Evolutionary conservation across 2,329 filamentous ascomycete species (phyloP), one percentile per base, ranked within the genome.

Genomic region (Nothopassalora personata): DNA sequence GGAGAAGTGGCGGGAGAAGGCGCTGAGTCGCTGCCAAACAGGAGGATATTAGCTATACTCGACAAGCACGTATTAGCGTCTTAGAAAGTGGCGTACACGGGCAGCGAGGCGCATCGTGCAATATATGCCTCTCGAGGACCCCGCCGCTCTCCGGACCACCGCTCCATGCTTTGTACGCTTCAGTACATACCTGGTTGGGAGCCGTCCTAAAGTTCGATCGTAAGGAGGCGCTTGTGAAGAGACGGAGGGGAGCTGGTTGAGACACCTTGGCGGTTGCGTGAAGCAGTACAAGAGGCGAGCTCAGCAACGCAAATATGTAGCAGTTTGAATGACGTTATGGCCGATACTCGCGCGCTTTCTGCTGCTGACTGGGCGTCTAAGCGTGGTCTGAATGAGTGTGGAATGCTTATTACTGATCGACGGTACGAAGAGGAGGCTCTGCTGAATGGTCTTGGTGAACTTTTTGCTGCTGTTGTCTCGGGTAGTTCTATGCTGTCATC

Each of bases 1-100:
- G 46, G 77, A 78, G 68, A 81, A 78, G 64, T 81, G 79, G 62
- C 78, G 77, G 51, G 76, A 71, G 53, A 82, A 66, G 47, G 71
- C 72, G 52, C 73, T 71, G 39, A 80, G 71, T 58, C 79, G 75
- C 51, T 74, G 23, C 23, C 23, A 23, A 23, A 23, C 23, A 23
- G 23, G 3, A 23, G 23, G 23, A 3, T 23, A 23, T 23, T 23
- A 23, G 23, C 23, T 23, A 23, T 23, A 23, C 23, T 23, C 23
- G 23, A 23, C 23, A 23, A 23, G 23, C 23, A 23, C 23, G 23
- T 23, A 23, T 3, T 3, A 23, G 23, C 3, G 23, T 23, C 3
- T 23, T 23, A 23, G 23, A 23, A 23, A 23, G 23, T 23, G 23
- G 23, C 23, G 23, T 23, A 23, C 23, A 23, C 23, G 23, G 23